These are phyloP conservation scores for Cryptosporidium ubiquitum DNA, from an alignment of 169 alveolate species.

Conservation along the genomic window DNA sequence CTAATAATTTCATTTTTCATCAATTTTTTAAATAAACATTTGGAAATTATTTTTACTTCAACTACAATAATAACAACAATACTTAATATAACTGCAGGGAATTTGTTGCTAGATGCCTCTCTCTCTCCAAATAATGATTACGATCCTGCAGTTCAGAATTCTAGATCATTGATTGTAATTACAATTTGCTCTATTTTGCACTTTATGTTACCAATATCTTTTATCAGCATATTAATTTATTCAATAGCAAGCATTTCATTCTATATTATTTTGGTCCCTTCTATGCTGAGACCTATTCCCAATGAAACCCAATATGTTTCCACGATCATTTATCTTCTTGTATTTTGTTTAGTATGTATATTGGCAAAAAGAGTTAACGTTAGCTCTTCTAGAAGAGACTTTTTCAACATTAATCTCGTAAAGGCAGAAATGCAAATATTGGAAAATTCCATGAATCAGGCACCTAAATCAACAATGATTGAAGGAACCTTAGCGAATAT, in stretches of 20 bases:
- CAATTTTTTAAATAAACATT: conserved; percentile 25
- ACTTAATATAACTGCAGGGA: conserved; percentile 63
- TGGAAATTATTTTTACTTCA: conserved; percentile 50
- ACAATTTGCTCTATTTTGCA: conserved; percentile 56
- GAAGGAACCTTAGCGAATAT: conserved; percentile 70
- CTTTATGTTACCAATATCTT: conserved; percentile 60
- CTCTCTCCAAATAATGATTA: not conserved
- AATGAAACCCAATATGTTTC: conserved; percentile 68
- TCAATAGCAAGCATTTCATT: conserved; percentile 28
- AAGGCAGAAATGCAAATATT: conserved; percentile 66
- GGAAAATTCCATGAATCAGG: conserved; percentile 67
- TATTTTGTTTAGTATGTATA: conserved; percentile 55
- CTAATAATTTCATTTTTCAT: conserved; percentile 37
- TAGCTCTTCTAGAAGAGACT: conserved; percentile 57
- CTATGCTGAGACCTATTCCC: conserved; percentile 61
- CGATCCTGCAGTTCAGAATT: conserved; percentile 51
- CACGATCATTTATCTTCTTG: conserved; percentile 41
- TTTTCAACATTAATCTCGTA: conserved; percentile 52
- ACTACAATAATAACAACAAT: conserved; percentile 54
- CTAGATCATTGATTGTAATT: conserved; percentile 53
- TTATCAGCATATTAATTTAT: conserved; percentile 39
- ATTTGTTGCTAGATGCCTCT: conserved; percentile 49
- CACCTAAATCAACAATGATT: conserved; percentile 66
- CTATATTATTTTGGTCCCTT: conserved; percentile 73
- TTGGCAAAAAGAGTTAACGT: conserved; percentile 67